These are phyloP conservation scores for Magnaporthiopsis poae DNA, from an alignment of 2,329 filamentous ascomycete species.

Conservation along the genomic window DNA sequence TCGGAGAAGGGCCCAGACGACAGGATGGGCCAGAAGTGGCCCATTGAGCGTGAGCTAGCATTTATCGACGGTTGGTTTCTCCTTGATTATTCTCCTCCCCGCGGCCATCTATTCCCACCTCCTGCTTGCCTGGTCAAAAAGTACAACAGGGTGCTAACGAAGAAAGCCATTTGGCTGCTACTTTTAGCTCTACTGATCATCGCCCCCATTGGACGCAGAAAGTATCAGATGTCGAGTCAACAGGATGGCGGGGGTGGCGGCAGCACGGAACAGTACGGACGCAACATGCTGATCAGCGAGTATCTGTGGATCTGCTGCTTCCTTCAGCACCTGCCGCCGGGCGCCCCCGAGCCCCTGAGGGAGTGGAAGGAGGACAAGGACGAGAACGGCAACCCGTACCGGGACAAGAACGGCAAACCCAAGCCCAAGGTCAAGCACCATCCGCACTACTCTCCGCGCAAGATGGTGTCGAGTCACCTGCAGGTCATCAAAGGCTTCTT, in stretches of 20 bases:
- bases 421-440: neutral
- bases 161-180: neutral
- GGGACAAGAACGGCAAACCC: neutral
- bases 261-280: constrained; percentile 55
- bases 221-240: constrained; percentile 55
- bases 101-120: neutral
- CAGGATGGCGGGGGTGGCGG: constrained; percentile 60
- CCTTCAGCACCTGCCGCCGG: constrained; percentile 30
- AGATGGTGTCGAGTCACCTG: constrained; percentile 60
- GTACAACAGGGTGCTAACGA: constrained; percentile 17
- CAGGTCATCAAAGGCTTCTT: constrained; percentile 60
- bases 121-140: no score
- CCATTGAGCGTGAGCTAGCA: constrained; percentile 53
- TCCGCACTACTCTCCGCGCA: constrained; percentile 26
- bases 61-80: constrained; percentile 54
- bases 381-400: constrained; percentile 21
- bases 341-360: constrained; percentile 20
- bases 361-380: constrained; percentile 21
- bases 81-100: neutral
- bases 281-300: constrained; percentile 61
- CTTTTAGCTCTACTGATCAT: constrained; percentile 51
- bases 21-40: constrained; percentile 52
- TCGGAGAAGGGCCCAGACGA: constrained; percentile 45
- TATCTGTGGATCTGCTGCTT: constrained; percentile 51
- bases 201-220: constrained; percentile 56